Evolutionary conservation across 805 yeast species (phyloP).

Genomic region (Teunomyces panamensis): DNA sequence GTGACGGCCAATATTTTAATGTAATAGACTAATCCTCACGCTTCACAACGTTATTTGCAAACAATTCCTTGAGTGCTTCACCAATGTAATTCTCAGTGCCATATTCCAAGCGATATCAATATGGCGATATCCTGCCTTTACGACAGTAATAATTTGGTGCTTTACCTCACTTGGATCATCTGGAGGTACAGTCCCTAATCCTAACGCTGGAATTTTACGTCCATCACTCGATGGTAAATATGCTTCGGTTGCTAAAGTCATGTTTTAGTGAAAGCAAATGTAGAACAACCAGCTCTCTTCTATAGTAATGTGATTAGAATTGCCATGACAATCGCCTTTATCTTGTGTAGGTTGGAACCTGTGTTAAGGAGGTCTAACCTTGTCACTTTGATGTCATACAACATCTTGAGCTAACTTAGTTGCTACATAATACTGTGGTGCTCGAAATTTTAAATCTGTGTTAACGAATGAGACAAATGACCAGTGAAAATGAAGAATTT

Average conservation of each 20-base stretch:
- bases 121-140: constrained; percentile 47
- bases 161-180: constrained; percentile 29
- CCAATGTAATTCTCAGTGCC: constrained; percentile 44
- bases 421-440: no score
- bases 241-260: constrained; percentile 32
- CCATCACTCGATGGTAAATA: constrained; percentile 56
- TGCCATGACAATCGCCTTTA: no score
- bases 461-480: no score
- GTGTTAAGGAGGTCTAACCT: no score
- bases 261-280: not conserved
- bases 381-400: no score
- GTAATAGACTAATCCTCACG: constrained; percentile 45
- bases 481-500: no score
- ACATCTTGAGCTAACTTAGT: no score
- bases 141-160: constrained; percentile 34
- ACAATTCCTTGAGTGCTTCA: constrained; percentile 44
- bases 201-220: constrained; percentile 59
- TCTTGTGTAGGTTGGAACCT: not conserved
- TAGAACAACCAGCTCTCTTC: no score
- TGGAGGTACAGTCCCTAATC: constrained; percentile 52
- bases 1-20: constrained; percentile 44
- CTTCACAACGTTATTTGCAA: constrained; percentile 46
- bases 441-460: no score
- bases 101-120: constrained; percentile 54
- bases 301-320: no score